Conservation (phyloP, 73 alveolate genomes). For the Paramecium bursaria region DNA sequence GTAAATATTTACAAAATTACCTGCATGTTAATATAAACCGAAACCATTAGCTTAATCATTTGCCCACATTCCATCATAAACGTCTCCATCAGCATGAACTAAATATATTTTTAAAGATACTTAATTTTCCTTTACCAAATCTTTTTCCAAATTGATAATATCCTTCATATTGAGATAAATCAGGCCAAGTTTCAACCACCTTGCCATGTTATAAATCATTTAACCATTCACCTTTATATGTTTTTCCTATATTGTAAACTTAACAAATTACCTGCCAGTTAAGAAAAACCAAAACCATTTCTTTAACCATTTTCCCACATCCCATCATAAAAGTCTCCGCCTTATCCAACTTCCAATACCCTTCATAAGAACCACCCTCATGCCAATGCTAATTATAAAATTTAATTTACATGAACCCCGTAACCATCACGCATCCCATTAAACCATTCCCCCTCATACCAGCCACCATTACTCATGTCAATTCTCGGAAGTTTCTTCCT, state of each 20-base stretch:
- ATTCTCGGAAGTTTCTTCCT: conserved; percentile 21
- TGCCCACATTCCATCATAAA: conserved; percentile 77
- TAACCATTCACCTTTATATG: conserved; percentile 87
- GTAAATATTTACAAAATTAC: conserved; percentile 50
- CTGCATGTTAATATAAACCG: conserved; percentile 77
- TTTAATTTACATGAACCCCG: conserved; percentile 22
- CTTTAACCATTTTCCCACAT: conserved; percentile 75
- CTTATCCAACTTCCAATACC: no score
- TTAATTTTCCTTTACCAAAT: conserved; percentile 90
- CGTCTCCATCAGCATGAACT: conserved; percentile 75
- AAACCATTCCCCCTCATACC: conserved; percentile 46
- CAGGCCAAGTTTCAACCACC: conserved; percentile 92
- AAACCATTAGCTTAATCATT: conserved; percentile 86
- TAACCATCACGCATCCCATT: conserved; percentile 51
- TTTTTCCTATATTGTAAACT: conserved; percentile 75
- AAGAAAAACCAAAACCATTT: conserved; percentile 85
- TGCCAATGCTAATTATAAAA: no score
- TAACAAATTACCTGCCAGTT: conserved; percentile 66
- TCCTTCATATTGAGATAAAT: conserved; percentile 87
- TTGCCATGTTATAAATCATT: conserved; percentile 85
- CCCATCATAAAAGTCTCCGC: conserved; percentile 80
- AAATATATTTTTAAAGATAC: no score
- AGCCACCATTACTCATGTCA: conserved; percentile 19
- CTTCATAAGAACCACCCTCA: background rate
- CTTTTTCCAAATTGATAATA: conserved; percentile 88